These are phyloP conservation scores for Arthroderma sp. DNA, from an alignment of 2,329 filamentous ascomycete species.

Conservation along the genomic window DNA sequence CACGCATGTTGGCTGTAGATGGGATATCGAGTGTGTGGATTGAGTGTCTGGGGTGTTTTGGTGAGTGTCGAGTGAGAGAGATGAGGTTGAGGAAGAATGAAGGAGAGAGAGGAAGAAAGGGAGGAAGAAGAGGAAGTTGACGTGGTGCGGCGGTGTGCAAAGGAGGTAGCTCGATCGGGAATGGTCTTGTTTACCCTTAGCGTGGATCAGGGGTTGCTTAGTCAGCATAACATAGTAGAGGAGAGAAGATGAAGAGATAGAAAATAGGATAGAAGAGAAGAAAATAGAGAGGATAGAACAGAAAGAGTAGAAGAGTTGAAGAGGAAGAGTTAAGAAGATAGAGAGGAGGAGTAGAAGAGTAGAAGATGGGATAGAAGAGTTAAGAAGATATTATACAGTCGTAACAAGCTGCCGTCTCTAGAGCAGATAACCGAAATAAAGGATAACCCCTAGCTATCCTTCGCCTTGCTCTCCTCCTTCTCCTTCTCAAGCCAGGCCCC, in stretches of 20 bases:
- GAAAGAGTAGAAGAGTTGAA: too few relatives aligned
- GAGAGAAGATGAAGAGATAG: neutral
- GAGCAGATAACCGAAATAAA: neutral
- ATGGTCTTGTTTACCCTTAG: neutral
- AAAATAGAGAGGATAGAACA: too few relatives aligned
- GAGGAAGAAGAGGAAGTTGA: conserved; percentile 13
- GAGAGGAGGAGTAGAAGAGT: too few relatives aligned
- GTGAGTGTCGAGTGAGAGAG: conserved; percentile 7
- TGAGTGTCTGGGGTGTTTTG: conserved; percentile 7
- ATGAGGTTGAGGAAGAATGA: conserved; percentile 14
- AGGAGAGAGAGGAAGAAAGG: conserved; percentile 18
- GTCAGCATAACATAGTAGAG: neutral
- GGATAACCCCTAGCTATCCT: neutral
- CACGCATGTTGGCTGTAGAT: conserved; percentile 50
- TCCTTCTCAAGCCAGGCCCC: conserved; percentile 33
- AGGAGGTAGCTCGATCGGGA: conserved; percentile 5
- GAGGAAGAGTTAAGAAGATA: too few relatives aligned
- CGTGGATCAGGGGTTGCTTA: neutral
- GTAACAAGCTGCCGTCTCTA: too few relatives aligned
- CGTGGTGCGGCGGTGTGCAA: conserved; percentile 24
- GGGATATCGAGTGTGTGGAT: conserved; percentile 13
- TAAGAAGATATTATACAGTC: too few relatives aligned
- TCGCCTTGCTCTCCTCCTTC: neutral
- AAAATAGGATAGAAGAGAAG: neutral
- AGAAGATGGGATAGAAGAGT: too few relatives aligned